Percentiles rank a stretch among this genome's conserved stretches.
Conservation (phyloP, 768 basidiomycete species). For the Mycena belliarum region DNA sequence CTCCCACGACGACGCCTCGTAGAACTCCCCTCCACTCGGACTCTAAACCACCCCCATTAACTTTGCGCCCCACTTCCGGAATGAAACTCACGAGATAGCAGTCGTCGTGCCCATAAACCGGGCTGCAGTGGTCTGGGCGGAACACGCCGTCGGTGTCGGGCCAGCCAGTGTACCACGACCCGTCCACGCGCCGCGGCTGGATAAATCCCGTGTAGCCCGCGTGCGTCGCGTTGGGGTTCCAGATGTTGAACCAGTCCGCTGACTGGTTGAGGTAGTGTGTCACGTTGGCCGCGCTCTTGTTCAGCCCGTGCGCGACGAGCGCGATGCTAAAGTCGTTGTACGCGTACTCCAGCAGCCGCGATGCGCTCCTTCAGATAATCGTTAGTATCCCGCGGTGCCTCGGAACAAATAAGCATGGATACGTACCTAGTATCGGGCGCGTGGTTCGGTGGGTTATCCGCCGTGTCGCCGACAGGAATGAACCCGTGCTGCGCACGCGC, state of each 20-base stretch:
- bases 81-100: slow-evolving; percentile 16
- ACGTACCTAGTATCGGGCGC: slow-evolving; percentile 13
- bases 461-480: slow-evolving; percentile 5
- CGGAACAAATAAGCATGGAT: background rate
- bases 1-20: slow-evolving; percentile 23
- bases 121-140: slow-evolving; percentile 22
- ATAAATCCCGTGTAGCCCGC: slow-evolving; percentile 17
- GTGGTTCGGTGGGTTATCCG: slow-evolving; percentile 12
- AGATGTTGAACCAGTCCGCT: slow-evolving; percentile 18
- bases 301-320: slow-evolving; percentile 18
- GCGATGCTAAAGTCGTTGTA: slow-evolving; percentile 22
- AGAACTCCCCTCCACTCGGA: slow-evolving; percentile 14
- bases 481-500: slow-evolving; percentile 3
- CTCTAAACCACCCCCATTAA: no score
- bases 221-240: slow-evolving; percentile 17
- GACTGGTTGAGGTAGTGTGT: slow-evolving; percentile 16
- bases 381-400: no score
- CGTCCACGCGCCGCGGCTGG: slow-evolving; percentile 12
- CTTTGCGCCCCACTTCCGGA: no score
- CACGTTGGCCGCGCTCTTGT: slow-evolving; percentile 2
- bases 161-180: slow-evolving; percentile 11
- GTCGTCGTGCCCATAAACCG: slow-evolving; percentile 15
- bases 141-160: slow-evolving; percentile 6
- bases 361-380: slow-evolving; percentile 12
- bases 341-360: slow-evolving; percentile 19